Evolutionary conservation across 768 basidiomycete genomes (phyloP).

Genomic region (Suillus fuscotomentosus): DNA sequence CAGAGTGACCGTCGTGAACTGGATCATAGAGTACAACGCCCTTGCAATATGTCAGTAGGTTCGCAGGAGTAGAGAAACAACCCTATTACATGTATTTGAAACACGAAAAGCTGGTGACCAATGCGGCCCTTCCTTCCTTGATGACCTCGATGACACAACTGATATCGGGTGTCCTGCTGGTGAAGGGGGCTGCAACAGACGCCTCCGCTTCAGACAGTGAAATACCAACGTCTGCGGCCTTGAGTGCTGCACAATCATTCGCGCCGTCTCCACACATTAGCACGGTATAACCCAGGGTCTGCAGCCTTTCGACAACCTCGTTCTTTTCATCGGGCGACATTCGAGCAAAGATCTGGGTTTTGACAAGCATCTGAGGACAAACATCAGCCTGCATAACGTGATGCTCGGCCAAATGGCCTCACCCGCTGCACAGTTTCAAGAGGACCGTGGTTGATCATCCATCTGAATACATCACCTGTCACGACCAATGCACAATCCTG

Average conservation of each 20-base stretch:
- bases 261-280: conserved; percentile 99
- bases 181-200: conserved; percentile 97
- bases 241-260: conserved; percentile 97
- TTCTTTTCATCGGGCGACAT: conserved; percentile 99
- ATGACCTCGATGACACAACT: conserved; percentile 95
- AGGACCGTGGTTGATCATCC: conserved; percentile 96
- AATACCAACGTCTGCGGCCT: conserved; percentile 97
- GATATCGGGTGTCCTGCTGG: conserved; percentile 90
- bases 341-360: conserved; percentile 93
- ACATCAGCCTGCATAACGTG: conserved; percentile 3
- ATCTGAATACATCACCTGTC: conserved; percentile 94
- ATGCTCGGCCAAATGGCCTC: conserved; percentile 24
- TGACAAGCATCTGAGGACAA: conserved; percentile 86
- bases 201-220: conserved; percentile 98
- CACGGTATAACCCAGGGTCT: conserved; percentile 91
- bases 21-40: conserved; percentile 98
- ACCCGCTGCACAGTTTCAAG: conserved; percentile 93
- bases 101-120: conserved; percentile 98
- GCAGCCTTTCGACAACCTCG: conserved; percentile 93
- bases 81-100: conserved; percentile 96
- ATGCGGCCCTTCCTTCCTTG: conserved; percentile 91
- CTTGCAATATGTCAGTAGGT: conserved; percentile 39
- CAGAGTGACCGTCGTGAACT: conserved; percentile 96
- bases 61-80: not conserved
- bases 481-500: conserved; percentile 91